Evolutionary conservation across 2,329 filamentous ascomycete species (phyloP).

Genomic region (Cladophialophora bantiana): DNA sequence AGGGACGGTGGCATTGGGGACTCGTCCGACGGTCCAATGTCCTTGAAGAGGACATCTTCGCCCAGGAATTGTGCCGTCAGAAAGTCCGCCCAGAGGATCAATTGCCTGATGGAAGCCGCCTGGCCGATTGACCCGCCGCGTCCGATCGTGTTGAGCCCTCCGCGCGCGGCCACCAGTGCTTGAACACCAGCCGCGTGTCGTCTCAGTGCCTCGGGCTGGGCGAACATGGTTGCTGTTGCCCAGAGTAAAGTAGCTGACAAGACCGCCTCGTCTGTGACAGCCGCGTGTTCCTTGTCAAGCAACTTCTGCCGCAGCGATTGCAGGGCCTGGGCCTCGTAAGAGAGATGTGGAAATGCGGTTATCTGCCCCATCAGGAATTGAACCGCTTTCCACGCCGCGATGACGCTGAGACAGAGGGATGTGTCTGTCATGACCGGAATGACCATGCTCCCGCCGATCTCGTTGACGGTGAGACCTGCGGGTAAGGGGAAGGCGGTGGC

Average conservation of each 20-base stretch:
- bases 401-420: constrained; percentile 22
- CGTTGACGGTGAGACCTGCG: constrained; percentile 21
- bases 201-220: constrained; percentile 19
- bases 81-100: constrained; percentile 26
- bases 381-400: constrained; percentile 25
- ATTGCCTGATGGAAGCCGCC: constrained; percentile 14
- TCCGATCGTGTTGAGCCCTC: constrained; percentile 14
- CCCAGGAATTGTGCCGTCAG: constrained; percentile 25
- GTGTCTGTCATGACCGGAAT: constrained; percentile 27
- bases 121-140: constrained; percentile 9
- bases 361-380: constrained; percentile 16
- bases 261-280: constrained; percentile 20
- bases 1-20: constrained; percentile 6
- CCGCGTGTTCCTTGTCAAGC: background rate
- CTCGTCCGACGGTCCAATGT: background rate
- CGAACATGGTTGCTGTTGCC: constrained; percentile 25
- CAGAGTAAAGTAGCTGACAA: constrained; percentile 19
- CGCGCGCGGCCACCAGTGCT: constrained; percentile 18
- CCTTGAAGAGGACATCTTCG: constrained; percentile 20
- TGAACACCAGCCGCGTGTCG: constrained; percentile 22
- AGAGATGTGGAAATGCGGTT: constrained; percentile 15
- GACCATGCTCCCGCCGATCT: constrained; percentile 26
- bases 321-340: constrained; percentile 23
- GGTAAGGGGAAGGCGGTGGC: constrained; percentile 26
- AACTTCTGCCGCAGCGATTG: constrained; percentile 21